A percentile compares a stretch with the other conserved stretches of the same genome.
Conservation (phyloP, 768 basidiomycete species). For the Amanita subjunquillea region DNA sequence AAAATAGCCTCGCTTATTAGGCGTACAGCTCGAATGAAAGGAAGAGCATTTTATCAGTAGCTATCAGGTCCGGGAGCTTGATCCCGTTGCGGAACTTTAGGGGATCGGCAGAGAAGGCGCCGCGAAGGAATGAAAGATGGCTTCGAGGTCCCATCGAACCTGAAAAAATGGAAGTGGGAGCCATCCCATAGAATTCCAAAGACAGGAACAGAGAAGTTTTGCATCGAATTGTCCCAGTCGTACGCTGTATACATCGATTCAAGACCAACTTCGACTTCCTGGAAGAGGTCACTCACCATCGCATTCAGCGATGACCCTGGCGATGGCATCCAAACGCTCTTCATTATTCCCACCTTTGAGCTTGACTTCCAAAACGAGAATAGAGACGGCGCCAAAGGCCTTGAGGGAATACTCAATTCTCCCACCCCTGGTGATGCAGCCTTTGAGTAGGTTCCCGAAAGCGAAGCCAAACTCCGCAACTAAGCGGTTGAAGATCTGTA, state of each 20-base stretch:
- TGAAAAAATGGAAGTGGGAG: conserved; percentile 11
- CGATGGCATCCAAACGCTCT: conserved; percentile 8
- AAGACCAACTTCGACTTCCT: background rate
- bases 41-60: background rate
- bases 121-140: conserved; percentile 4
- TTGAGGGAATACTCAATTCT: conserved; percentile 11
- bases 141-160: conserved; percentile 5
- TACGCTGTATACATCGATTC: background rate
- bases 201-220: conserved; percentile 5
- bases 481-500: conserved; percentile 13
- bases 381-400: conserved; percentile 9
- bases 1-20: background rate
- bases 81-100: background rate
- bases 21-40: background rate
- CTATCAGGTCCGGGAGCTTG: background rate
- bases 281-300: background rate
- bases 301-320: background rate
- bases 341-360: conserved; percentile 3
- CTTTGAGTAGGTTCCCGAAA: conserved; percentile 10
- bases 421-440: conserved; percentile 9
- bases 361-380: conserved; percentile 4
- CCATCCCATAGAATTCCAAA: conserved; percentile 10
- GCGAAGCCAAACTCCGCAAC: conserved; percentile 8
- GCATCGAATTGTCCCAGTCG: background rate
- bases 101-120: background rate